Conservation (phyloP, 768 basidiomycete species). For the Russula sp. region DNA sequence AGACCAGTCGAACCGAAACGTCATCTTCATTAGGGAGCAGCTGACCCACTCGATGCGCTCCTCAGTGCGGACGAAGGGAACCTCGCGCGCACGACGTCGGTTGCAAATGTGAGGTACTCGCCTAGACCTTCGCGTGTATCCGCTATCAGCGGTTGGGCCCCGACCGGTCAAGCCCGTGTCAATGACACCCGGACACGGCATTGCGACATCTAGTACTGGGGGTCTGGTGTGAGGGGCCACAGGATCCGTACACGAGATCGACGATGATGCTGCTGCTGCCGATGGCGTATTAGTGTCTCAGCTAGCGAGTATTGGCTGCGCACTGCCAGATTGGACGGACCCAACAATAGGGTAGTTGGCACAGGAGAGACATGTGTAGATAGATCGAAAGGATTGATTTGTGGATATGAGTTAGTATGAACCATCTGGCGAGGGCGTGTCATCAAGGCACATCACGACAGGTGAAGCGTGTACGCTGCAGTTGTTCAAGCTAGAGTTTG, state of each 20-base stretch:
- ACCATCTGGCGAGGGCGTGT: neutral
- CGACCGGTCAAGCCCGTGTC: neutral
- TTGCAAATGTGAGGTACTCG: neutral
- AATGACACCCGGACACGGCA: neutral
- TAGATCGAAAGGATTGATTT: neutral
- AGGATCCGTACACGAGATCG: neutral
- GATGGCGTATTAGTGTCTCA: neutral
- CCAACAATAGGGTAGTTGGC: neutral
- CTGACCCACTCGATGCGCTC: slow-evolving; percentile 2
- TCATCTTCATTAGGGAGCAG: neutral
- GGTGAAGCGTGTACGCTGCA: neutral
- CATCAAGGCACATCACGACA: too few relatives aligned
- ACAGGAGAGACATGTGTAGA: neutral
- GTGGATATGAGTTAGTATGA: neutral
- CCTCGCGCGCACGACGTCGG: neutral
- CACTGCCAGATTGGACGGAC: neutral
- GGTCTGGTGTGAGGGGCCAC: neutral
- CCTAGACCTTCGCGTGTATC: neutral
- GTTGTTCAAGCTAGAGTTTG: neutral
- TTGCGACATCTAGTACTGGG: neutral
- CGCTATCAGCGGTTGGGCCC: neutral
- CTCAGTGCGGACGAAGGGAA: slow-evolving; percentile 7
- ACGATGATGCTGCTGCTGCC: neutral
- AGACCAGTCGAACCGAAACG: slow-evolving; percentile 10
- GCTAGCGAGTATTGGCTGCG: neutral